Evolutionary conservation across 495 filamentous ascomycete genomes (phyloP).

Genomic region (Cudoniella acicularis): DNA sequence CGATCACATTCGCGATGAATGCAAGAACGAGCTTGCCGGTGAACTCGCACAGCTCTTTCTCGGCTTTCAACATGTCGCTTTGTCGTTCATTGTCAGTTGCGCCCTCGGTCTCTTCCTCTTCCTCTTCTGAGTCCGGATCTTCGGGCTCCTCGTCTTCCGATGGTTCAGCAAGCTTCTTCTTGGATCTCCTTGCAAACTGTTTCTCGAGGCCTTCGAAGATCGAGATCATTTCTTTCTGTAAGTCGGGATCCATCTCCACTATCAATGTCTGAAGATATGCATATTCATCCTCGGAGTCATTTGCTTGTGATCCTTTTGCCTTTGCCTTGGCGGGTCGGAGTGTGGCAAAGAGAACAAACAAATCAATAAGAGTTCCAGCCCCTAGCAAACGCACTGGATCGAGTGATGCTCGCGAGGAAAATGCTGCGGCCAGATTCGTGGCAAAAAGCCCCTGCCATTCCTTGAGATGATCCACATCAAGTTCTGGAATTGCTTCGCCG

Average conservation of each 20-base stretch:
- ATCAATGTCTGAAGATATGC: constrained; percentile 59
- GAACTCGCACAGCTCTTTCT: constrained; percentile 79
- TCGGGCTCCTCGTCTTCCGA: constrained; percentile 66
- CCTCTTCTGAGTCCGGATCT: constrained; percentile 56
- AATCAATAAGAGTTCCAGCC: constrained; percentile 69
- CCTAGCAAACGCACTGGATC: constrained; percentile 77
- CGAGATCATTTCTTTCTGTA: constrained; percentile 60
- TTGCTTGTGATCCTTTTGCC: constrained; percentile 7
- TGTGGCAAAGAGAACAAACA: constrained; percentile 74
- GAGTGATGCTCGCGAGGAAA: constrained; percentile 57
- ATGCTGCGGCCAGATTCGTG: constrained; percentile 58
- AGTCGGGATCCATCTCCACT: constrained; percentile 54
- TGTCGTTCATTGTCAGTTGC: constrained; percentile 50
- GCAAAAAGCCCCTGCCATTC: constrained; percentile 54
- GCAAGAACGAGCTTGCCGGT: constrained; percentile 78
- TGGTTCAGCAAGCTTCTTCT: constrained; percentile 60
- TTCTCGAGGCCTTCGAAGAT: constrained; percentile 75
- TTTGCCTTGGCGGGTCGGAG: constrained; percentile 45
- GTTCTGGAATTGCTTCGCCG: constrained; percentile 39
- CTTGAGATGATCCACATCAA: constrained; percentile 54
- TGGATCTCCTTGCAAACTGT: constrained; percentile 64
- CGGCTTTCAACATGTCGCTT: constrained; percentile 62
- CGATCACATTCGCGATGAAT: constrained; percentile 68
- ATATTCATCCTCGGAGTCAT: constrained; percentile 24
- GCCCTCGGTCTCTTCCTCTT: constrained; percentile 55